Evolutionary conservation across 148 eudicot species (phyloP).

Genomic region (Fagopyrum tataricum): DNA sequence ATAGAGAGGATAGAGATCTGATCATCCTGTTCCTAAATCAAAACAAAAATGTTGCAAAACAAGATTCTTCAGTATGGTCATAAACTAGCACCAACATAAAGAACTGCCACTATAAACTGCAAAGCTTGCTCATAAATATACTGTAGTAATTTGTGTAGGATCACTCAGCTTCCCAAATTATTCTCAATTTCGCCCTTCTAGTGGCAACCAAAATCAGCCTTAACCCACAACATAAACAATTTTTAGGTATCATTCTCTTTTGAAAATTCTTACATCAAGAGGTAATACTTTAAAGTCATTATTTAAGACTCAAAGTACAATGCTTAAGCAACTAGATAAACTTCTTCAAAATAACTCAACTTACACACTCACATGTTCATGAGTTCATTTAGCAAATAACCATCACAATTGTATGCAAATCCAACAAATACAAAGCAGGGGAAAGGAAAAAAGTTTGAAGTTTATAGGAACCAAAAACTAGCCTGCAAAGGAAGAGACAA

Average conservation of each 20-base stretch:
- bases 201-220: neutral
- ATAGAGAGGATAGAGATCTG: neutral
- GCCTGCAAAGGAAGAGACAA: slow-evolving; percentile 70
- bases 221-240: neutral
- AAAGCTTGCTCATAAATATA: neutral
- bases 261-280: neutral
- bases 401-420: neutral
- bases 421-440: neutral
- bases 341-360: neutral
- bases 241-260: neutral
- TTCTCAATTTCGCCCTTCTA: neutral
- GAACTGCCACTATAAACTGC: neutral
- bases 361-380: neutral
- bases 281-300: neutral
- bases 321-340: neutral
- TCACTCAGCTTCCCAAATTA: neutral
- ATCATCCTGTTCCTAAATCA: neutral
- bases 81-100: neutral
- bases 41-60: neutral
- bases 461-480: slow-evolving; percentile 9
- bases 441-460: neutral
- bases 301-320: neutral
- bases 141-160: neutral
- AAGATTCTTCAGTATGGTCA: neutral
- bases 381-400: neutral